Evolutionary conservation across 495 filamentous ascomycete genomes (phyloP).

Genomic region (Letharia columbiana): DNA sequence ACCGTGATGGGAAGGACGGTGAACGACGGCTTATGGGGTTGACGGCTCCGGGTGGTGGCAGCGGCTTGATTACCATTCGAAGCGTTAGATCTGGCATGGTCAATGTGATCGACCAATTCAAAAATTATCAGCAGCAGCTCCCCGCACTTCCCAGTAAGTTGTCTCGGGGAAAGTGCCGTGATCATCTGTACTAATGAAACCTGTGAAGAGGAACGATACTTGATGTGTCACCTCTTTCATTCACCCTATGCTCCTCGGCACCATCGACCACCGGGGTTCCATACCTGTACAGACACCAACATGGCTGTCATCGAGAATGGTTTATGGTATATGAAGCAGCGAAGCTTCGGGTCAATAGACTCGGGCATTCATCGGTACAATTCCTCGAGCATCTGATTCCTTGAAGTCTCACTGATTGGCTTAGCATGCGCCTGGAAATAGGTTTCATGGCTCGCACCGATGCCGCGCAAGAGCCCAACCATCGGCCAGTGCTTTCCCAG

Average conservation of each 20-base stretch:
- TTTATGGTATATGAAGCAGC: slow-evolving; percentile 32
- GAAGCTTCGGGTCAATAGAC: slow-evolving; percentile 30
- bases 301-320: slow-evolving; percentile 33
- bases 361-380: slow-evolving; percentile 34
- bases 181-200: slow-evolving; percentile 5
- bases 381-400: neutral
- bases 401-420: slow-evolving; percentile 11
- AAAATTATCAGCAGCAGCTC: slow-evolving; percentile 33
- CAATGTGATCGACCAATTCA: slow-evolving; percentile 33
- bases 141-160: slow-evolving; percentile 38
- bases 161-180: neutral
- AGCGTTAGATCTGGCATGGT: slow-evolving; percentile 33
- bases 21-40: slow-evolving; percentile 30
- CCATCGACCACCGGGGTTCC: slow-evolving; percentile 39
- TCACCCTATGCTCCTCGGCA: slow-evolving; percentile 33
- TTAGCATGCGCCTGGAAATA: slow-evolving; percentile 32
- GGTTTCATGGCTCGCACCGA: slow-evolving; percentile 27
- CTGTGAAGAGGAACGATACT: slow-evolving; percentile 31
- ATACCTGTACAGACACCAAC: slow-evolving; percentile 25
- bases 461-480: slow-evolving; percentile 19
- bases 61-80: slow-evolving; percentile 31
- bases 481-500: neutral
- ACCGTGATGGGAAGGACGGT: slow-evolving; percentile 24
- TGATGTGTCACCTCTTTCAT: slow-evolving; percentile 42
- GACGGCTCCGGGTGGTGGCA: slow-evolving; percentile 31